phyloP scores from a whole-genome alignment of 495 filamentous ascomycete species.

The Tuber borchii region DNA sequence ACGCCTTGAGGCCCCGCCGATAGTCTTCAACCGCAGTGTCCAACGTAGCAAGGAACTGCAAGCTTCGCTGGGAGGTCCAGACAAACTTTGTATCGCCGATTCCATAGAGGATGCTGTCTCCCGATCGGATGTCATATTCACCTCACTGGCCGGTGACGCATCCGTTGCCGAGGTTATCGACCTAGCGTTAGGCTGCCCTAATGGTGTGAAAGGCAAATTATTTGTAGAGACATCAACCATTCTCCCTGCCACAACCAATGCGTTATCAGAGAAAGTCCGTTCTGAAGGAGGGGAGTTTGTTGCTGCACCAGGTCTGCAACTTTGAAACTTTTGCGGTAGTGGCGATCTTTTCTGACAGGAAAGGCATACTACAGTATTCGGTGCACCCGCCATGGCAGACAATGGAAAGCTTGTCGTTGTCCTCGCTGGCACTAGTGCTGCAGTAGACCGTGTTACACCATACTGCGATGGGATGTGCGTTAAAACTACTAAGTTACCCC shows the following conservation, averaged over 20 bases:
- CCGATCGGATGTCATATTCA: slow-evolving; percentile 72
- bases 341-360: not conserved
- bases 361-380: slow-evolving; percentile 54
- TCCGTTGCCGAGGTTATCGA: slow-evolving; percentile 58
- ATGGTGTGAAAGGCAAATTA: slow-evolving; percentile 58
- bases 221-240: slow-evolving; percentile 86
- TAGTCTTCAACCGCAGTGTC: slow-evolving; percentile 73
- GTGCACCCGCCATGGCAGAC: slow-evolving; percentile 72
- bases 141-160: slow-evolving; percentile 71
- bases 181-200: slow-evolving; percentile 46
- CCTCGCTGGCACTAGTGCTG: slow-evolving; percentile 58
- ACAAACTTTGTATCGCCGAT: slow-evolving; percentile 53
- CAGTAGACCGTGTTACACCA: slow-evolving; percentile 60
- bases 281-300: slow-evolving; percentile 64
- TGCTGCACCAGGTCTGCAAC: slow-evolving; percentile 55
- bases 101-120: slow-evolving; percentile 60
- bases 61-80: slow-evolving; percentile 50
- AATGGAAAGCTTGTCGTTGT: slow-evolving; percentile 60
- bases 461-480: slow-evolving; percentile 65
- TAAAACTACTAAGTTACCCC: slow-evolving; percentile 3
- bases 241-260: slow-evolving; percentile 71
- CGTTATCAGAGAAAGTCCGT: slow-evolving; percentile 51
- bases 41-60: slow-evolving; percentile 55
- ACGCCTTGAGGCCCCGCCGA: slow-evolving; percentile 58
- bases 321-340: not conserved